phyloP scores from a whole-genome alignment of 2,329 filamentous ascomycete species.

The Trichoderma simmonsii region DNA sequence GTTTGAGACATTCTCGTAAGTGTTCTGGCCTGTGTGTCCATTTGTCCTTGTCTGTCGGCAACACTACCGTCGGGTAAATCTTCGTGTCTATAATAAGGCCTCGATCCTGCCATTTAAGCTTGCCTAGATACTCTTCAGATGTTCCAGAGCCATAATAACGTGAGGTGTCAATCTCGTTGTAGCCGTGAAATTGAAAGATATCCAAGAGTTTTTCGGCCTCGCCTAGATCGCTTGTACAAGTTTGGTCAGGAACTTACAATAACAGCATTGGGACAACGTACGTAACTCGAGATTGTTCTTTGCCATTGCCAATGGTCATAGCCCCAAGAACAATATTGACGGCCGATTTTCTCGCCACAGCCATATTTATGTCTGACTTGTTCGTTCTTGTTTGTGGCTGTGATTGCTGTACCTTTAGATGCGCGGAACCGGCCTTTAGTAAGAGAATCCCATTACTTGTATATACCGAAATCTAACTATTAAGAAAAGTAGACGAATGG shows the following conservation, averaged over 20 bases:
- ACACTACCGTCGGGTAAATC: neutral
- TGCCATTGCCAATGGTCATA: neutral
- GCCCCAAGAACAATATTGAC: neutral
- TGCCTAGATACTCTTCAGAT: neutral
- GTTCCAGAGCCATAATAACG: neutral
- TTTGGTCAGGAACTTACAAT: neutral
- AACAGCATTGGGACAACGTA: neutral
- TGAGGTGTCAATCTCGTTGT: constrained; percentile 36
- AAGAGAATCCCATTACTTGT: neutral
- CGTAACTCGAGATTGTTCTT: neutral
- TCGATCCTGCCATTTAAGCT: neutral
- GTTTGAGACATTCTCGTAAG: neutral
- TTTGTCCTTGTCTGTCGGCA: neutral
- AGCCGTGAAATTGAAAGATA: neutral
- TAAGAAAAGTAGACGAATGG: neutral
- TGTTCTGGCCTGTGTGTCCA: neutral
- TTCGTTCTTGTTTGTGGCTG: neutral
- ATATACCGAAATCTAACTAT: neutral
- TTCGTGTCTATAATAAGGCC: neutral
- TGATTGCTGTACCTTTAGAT: neutral
- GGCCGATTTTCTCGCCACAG: neutral
- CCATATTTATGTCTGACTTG: neutral
- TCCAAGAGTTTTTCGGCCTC: neutral
- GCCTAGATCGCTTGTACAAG: neutral
- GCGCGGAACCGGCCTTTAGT: neutral